Evolutionary conservation across 805 yeast genomes (phyloP).

Genomic region (Nakazawaea siamensis): DNA sequence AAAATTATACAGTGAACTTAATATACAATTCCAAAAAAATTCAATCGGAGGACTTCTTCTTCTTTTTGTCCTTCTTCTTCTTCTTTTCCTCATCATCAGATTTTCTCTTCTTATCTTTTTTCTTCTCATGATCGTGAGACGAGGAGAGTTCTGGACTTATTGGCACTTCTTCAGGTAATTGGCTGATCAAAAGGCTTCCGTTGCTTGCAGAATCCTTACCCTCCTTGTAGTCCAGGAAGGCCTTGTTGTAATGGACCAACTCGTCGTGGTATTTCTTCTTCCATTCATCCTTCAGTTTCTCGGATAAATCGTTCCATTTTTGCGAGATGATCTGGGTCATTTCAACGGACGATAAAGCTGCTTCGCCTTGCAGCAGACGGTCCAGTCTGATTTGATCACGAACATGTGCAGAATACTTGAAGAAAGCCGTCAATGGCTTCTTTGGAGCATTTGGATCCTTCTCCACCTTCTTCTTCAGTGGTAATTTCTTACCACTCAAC

Average conservation of each 20-base stretch:
- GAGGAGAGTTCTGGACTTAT: constrained; percentile 17
- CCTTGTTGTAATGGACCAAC: constrained; percentile 26
- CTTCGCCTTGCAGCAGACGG: constrained; percentile 48
- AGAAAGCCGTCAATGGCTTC: constrained; percentile 85
- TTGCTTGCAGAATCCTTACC: constrained; percentile 23
- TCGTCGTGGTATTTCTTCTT: constrained; percentile 48
- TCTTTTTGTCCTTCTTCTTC: constrained; percentile 45
- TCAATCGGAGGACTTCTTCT: constrained; percentile 27
- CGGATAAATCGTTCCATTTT: constrained; percentile 68
- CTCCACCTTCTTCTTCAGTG: constrained; percentile 43
- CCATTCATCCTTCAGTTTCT: constrained; percentile 66
- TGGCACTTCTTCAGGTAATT: constrained; percentile 13
- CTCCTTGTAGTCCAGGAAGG: constrained; percentile 19
- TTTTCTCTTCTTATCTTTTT: constrained; percentile 29
- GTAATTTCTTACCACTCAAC: constrained; percentile 24
- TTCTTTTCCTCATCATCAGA: constrained; percentile 28
- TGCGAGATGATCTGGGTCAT: constrained; percentile 72
- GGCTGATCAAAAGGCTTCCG: too few relatives aligned
- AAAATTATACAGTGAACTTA: not conserved
- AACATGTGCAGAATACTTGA: constrained; percentile 66
- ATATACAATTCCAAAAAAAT: not conserved
- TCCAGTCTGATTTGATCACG: constrained; percentile 67
- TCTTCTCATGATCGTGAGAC: constrained; percentile 14
- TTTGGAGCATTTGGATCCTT: constrained; percentile 92
- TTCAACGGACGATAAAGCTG: constrained; percentile 66